These are phyloP conservation scores for Sporothrix inflata DNA, from an alignment of 2,329 filamentous ascomycete species.

Conservation along the genomic window DNA sequence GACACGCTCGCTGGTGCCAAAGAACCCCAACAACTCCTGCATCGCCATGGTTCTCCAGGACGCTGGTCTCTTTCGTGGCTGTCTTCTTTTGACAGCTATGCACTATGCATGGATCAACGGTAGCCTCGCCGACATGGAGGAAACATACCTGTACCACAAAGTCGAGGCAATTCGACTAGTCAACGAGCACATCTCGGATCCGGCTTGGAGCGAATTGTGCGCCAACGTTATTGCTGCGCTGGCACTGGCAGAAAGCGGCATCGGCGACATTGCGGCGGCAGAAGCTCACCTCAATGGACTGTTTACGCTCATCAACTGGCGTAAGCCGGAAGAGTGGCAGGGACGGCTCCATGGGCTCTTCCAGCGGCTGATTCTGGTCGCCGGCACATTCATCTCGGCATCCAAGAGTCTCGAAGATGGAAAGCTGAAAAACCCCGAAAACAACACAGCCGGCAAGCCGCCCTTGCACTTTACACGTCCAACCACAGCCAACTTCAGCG, in stretches of 20 bases:
- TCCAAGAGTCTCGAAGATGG: background rate
- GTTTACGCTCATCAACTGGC: conserved; percentile 11
- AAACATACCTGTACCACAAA: conserved; percentile 20
- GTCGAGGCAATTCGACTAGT: conserved; percentile 21
- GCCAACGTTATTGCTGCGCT: conserved; percentile 14
- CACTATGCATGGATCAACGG: conserved; percentile 26
- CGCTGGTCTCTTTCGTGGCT: background rate
- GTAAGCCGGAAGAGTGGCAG: background rate
- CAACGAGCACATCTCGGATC: conserved; percentile 8
- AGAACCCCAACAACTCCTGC: background rate
- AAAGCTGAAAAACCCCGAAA: background rate
- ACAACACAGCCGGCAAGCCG: background rate
- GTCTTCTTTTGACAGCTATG: conserved; percentile 11
- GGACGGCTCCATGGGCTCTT: background rate
- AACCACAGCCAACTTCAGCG: background rate
- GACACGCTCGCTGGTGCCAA: background rate
- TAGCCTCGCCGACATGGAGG: conserved; percentile 11
- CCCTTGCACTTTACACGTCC: background rate
- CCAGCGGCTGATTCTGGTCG: conserved; percentile 8
- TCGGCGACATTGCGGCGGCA: conserved; percentile 14
- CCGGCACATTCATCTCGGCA: conserved; percentile 14
- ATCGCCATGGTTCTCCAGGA: background rate
- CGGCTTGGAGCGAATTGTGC: background rate
- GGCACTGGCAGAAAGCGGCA: conserved; percentile 22
- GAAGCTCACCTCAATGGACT: conserved; percentile 23